Base-by-base conservation (phyloP, 306 rosid genomes). In the Gynostemma pentaphyllum region DNA sequence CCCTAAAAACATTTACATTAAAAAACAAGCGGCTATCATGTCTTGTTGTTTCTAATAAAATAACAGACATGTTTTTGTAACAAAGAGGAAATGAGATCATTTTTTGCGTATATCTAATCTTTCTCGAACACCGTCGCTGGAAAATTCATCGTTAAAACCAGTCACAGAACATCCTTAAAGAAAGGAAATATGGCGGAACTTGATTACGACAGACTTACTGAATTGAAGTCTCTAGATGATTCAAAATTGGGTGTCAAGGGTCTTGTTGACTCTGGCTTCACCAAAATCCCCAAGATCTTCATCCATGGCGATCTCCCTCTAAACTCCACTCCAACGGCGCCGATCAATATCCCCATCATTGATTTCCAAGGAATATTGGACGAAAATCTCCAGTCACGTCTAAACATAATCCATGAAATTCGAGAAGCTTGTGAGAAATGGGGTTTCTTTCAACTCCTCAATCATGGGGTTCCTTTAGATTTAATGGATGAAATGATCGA, bases 391-490 rank as follows among this genome's bases (percentile, higher is more conserved):
- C 13, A 23, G 60, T 22, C 5, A 28, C 57, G 77, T 12, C 53
- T 14, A 32, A 62, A 41, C 60, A 40, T 83, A 26, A 76, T 80
- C 21, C 64, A 65, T 18, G 64, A 70, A 52, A 66, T 80, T 29
- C 19, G 63, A 36, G 2, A 49, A 21, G 80, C 81, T 2, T 54
- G 72, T 36, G 69, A 78, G 65, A 72, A 66, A 0, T 80, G 86
- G 83, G 87, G 86, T 0, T 82, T 82, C 72, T 82, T 85, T 72
- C 82, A 78, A 44, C 76, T 76, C 4, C 70, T 73, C 28, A 82
- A 79, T 48, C 88, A 80, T 70, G 88, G 70, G 24, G 34, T 82
- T 27, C 66, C 81, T 4, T 28, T 9, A 0, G 19, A 3, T 34
- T 39, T 78, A 36, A 54, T 78, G 68, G 75, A 72, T 29, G 68